Conservation (phyloP, 306 rosid genomes). For the Trifolium dubium region DNA sequence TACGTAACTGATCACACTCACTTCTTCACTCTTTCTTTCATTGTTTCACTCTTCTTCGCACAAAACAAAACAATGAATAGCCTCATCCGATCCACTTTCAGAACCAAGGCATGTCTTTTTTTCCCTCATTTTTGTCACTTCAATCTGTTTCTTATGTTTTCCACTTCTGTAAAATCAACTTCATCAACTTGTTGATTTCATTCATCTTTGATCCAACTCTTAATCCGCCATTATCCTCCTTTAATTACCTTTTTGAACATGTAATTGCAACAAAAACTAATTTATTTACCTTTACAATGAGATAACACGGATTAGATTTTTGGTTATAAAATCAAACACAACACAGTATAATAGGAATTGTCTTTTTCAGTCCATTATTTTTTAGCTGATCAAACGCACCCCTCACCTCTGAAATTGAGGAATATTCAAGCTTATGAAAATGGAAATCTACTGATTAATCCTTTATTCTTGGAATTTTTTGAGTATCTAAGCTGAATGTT, state of each 20-base stretch:
- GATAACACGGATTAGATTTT: not conserved
- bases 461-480: too few relatives aligned
- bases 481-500: too few relatives aligned
- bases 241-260: not conserved
- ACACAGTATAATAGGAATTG: too few relatives aligned
- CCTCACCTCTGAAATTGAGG: constrained; percentile 23
- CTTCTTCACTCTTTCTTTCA: not conserved
- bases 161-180: too few relatives aligned
- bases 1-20: too few relatives aligned
- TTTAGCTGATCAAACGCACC: too few relatives aligned
- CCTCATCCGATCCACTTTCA: constrained; percentile 46
- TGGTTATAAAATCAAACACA: too few relatives aligned
- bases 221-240: not conserved
- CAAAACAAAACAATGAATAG: constrained; percentile 17
- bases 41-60: not conserved
- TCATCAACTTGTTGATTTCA: constrained; percentile 7
- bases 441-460: not conserved
- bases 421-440: not conserved
- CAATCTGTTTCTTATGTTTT: not conserved
- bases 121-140: not conserved
- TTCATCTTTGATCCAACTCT: not conserved
- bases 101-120: constrained; percentile 30
- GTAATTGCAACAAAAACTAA: not conserved
- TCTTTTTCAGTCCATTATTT: too few relatives aligned
- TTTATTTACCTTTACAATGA: not conserved